Base-by-base conservation (phyloP, 805 yeast genomes). In the Cyberlindnera nakhonratchasimensis region DNA sequence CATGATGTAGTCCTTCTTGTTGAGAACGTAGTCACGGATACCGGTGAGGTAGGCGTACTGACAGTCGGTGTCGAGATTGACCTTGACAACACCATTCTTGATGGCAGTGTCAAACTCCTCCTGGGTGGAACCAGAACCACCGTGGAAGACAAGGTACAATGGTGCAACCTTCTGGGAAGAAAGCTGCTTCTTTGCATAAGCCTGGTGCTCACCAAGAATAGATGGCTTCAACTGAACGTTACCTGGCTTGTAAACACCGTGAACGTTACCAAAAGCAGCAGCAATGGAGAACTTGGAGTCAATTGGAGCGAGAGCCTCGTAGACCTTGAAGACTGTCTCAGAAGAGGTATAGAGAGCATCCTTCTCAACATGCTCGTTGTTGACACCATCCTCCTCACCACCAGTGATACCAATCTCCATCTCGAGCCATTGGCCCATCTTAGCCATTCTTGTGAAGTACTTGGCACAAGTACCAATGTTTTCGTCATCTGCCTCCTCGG, bases 401-500 rank as follows among this genome's bases (percentile, higher is more conserved):
- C 99, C 99, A 69, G 99, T 93, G 82, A 93, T 93, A 82, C 99
- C 99, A 67, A 93, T 93, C 79, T 93, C 99, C 99, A 93, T 93
- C 80, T 93, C 99, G 67, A 93, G 81, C 93, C 93, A 93, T 77
- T 91, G 98, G 74, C 80, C 77, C 80, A 91, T 77, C 75, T 86
- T 88, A 69, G 95, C 73, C 82, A 87, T 88, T 74, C 96, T 87
- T 70, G 76, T 77, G 75, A 93, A 91, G 82, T 93, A 93, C 74
- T 87, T 83, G 71, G 72, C 95, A 79, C 97, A 90, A 54, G 86
- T 84, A 52, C 80, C 82, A 61, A 93, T 91, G 86, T 93, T 93
- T 75, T 86, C 95, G 54, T 88, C 95, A 69, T 93, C 97, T 52
- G 86, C 57, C 78, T 93, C 98, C 76, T 93, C 99, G 46, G 96